Percentiles rank a stretch among this genome's conserved stretches.
Evolutionary conservation across 441 rosid species (phyloP).

Genomic region (Croton laevigatus): DNA sequence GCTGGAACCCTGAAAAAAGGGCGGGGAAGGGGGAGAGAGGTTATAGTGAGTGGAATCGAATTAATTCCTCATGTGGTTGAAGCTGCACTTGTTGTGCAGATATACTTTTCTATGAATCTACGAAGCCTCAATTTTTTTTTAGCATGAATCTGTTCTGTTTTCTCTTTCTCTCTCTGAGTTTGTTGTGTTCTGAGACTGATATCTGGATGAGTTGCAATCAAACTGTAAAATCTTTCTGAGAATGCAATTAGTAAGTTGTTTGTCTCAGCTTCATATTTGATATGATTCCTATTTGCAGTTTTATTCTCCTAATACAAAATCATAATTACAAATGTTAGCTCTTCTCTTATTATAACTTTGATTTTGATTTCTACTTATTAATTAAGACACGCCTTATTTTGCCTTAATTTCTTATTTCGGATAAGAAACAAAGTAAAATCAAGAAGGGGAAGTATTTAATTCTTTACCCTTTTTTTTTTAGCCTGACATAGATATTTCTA

Average conservation of each 20-base stretch:
- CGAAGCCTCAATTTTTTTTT: neutral
- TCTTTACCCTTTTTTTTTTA: neutral
- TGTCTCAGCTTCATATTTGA: neutral
- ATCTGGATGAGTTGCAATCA: neutral
- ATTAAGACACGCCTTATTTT: neutral
- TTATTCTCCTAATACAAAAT: neutral
- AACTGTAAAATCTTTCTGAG: neutral
- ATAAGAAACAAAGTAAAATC: constrained; percentile 14
- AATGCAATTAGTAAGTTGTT: neutral
- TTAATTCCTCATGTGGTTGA: neutral
- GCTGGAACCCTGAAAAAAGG: neutral
- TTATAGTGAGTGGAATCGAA: constrained; percentile 6
- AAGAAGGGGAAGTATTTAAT: constrained; percentile 10
- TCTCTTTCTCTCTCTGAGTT: constrained; percentile 8
- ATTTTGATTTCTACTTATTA: neutral
- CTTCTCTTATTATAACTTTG: neutral
- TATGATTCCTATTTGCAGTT: neutral
- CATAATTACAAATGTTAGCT: neutral
- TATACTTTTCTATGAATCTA: constrained; percentile 5
- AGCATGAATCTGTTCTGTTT: constrained; percentile 6
- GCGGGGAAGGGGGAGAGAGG: neutral
- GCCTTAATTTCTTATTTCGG: constrained; percentile 6
- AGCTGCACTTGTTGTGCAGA: neutral
- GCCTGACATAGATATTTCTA: constrained; percentile 3
- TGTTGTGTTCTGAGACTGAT: neutral